phyloP scores from a whole-genome alignment of 2,329 filamentous ascomycete species.

The Cytospora leucostoma region DNA sequence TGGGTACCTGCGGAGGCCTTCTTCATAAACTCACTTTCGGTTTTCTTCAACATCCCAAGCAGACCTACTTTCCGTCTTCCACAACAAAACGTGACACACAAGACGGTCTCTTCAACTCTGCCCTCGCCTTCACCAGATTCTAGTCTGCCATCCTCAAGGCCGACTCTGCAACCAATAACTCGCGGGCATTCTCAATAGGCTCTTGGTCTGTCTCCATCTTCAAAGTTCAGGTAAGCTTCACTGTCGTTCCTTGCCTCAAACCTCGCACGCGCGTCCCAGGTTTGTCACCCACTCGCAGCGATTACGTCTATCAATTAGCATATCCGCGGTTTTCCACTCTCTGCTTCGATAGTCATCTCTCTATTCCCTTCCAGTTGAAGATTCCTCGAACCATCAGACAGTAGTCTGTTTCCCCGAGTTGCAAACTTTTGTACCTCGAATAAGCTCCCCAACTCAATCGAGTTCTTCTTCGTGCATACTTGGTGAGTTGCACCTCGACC shows the following conservation, averaged over 20 bases:
- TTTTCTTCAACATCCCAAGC: neutral
- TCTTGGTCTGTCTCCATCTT: neutral
- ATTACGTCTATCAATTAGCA: no score
- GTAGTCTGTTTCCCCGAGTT: no score
- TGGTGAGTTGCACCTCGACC: no score
- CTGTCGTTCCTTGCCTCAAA: neutral
- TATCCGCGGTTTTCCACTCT: no score
- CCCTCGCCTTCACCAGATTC: neutral
- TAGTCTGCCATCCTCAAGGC: neutral
- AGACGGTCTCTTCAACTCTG: neutral
- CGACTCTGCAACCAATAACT: neutral
- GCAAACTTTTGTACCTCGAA: no score
- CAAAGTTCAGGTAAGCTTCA: conserved; percentile 4
- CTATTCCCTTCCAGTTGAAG: no score
- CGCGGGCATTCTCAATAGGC: neutral
- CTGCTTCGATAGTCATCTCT: no score
- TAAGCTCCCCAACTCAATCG: no score
- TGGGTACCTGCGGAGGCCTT: no score
- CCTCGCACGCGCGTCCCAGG: neutral
- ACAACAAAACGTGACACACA: neutral
- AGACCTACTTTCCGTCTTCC: neutral
- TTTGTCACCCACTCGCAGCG: neutral
- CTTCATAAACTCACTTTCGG: neutral
- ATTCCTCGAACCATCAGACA: no score
- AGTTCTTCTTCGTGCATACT: no score